Conservation (phyloP, 2,329 filamentous ascomycete genomes). For the Tolypocladium inflatum region DNA sequence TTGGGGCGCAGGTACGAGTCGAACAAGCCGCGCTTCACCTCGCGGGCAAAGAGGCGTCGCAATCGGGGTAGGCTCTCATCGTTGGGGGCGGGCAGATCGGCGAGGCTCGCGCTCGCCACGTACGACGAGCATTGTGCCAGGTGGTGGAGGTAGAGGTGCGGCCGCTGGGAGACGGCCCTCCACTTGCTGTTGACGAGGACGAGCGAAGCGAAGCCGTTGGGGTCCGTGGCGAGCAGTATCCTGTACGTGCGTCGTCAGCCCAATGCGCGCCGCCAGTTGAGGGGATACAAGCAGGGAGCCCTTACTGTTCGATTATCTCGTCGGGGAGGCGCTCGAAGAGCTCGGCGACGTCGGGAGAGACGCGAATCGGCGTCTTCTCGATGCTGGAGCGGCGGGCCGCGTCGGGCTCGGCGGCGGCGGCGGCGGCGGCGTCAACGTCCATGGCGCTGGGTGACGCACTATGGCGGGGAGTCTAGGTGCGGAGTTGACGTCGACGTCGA, state of each 20-base stretch:
- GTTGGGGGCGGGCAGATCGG: slow-evolving; percentile 24
- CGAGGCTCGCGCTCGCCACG: slow-evolving; percentile 41
- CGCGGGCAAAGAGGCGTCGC: slow-evolving; percentile 55
- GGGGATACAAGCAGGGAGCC: slow-evolving; percentile 4
- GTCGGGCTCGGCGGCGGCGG: slow-evolving; percentile 11
- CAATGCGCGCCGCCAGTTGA: background rate
- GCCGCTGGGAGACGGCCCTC: slow-evolving; percentile 53
- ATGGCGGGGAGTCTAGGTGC: background rate
- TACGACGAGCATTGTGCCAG: slow-evolving; percentile 53
- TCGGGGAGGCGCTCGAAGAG: slow-evolving; percentile 51
- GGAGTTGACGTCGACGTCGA: background rate
- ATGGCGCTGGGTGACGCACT: slow-evolving; percentile 14
- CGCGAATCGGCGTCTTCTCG: slow-evolving; percentile 20
- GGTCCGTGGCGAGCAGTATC: slow-evolving; percentile 50
- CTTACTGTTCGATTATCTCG: slow-evolving; percentile 62
- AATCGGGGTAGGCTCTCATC: slow-evolving; percentile 48
- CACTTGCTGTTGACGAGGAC: slow-evolving; percentile 56
- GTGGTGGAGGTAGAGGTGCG: slow-evolving; percentile 54
- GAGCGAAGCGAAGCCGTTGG: slow-evolving; percentile 58
- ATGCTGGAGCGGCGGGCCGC: slow-evolving; percentile 22
- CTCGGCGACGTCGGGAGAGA: slow-evolving; percentile 13
- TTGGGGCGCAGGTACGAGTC: slow-evolving; percentile 63
- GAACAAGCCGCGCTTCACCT: slow-evolving; percentile 70
- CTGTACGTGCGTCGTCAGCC: slow-evolving; percentile 23
- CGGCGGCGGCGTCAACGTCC: slow-evolving; percentile 20